Percentiles rank a stretch among this genome's conserved stretches.
phyloP scores from a whole-genome alignment of 371 early-diverging fungal genomes.

The Syncephalastrum sp. region DNA sequence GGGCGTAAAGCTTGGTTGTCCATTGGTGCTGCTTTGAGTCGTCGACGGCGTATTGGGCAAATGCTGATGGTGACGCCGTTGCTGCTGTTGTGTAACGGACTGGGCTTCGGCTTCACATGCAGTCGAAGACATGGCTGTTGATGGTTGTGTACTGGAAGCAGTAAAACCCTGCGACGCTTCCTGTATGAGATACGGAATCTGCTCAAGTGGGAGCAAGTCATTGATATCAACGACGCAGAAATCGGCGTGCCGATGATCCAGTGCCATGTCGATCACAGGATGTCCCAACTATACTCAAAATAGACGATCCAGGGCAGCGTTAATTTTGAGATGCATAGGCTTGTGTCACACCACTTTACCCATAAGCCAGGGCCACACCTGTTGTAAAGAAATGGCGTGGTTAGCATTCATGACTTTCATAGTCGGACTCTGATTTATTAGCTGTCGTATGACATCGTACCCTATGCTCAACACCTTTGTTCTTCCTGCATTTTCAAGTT shows the following conservation, averaged over 20 bases:
- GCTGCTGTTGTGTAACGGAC: too few relatives aligned
- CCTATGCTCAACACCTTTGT: constrained; percentile 25
- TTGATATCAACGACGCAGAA: constrained; percentile 21
- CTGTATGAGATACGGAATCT: not conserved
- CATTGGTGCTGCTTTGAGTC: too few relatives aligned
- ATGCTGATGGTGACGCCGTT: too few relatives aligned
- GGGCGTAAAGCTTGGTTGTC: constrained; percentile 14
- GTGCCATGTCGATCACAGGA: constrained; percentile 29
- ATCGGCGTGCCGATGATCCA: constrained; percentile 18
- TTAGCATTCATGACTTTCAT: too few relatives aligned
- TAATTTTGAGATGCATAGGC: not conserved
- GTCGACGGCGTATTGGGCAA: too few relatives aligned
- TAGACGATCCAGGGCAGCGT: not conserved
- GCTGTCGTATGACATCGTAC: constrained; percentile 11
- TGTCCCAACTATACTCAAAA: constrained; percentile 18
- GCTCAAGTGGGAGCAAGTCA: constrained; percentile 20
- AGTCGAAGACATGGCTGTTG: too few relatives aligned
- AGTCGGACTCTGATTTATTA: too few relatives aligned
- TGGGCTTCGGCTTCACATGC: too few relatives aligned
- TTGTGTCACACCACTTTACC: constrained; percentile 16
- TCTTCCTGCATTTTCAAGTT: constrained; percentile 15
- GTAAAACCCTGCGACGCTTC: too few relatives aligned
- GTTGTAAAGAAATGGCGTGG: too few relatives aligned
- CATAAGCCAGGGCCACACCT: constrained; percentile 36
- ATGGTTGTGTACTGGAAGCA: too few relatives aligned